These are phyloP conservation scores for Pistacia integerrima DNA, from an alignment of 345 rosid genomes.

Conservation along the genomic window DNA sequence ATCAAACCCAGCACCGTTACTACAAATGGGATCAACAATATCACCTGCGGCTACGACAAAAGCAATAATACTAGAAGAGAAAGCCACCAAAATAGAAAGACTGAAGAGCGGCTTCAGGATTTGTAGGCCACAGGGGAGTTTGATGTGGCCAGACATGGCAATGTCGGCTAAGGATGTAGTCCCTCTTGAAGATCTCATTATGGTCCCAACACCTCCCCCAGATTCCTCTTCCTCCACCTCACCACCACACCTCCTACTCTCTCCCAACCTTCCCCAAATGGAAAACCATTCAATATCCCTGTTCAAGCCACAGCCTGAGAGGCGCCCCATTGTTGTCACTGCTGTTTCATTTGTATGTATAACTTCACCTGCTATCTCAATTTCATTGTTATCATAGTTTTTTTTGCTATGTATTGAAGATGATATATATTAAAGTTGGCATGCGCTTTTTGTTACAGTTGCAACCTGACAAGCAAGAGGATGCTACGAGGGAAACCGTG, in stretches of 20 bases:
- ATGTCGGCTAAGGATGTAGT: no score
- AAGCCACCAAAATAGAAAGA: no score
- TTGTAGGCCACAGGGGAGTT: no score
- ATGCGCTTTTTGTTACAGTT: slow-evolving; percentile 22
- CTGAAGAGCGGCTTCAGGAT: no score
- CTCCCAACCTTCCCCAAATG: slow-evolving; percentile 2
- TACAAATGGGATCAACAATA: no score
- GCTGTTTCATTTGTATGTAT: slow-evolving; percentile 27
- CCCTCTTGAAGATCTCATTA: no score
- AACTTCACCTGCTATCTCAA: background rate
- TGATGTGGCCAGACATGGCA: no score
- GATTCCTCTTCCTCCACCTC: slow-evolving; percentile 45
- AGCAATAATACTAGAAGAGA: no score
- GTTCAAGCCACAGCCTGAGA: slow-evolving; percentile 55
- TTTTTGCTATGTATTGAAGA: background rate
- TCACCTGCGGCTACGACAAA: no score
- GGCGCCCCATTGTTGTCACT: slow-evolving; percentile 27
- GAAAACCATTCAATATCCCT: slow-evolving; percentile 32
- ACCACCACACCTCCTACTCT: slow-evolving; percentile 7
- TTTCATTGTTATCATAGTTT: background rate
- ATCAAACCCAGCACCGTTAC: no score
- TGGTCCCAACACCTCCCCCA: slow-evolving; percentile 33
- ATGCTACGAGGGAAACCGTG: background rate
- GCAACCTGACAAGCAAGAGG: slow-evolving; percentile 24
- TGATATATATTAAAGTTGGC: background rate